These are phyloP conservation scores for Lasiodiplodia hormozganensis DNA, from an alignment of 2,329 filamentous ascomycete genomes.

Conservation along the genomic window DNA sequence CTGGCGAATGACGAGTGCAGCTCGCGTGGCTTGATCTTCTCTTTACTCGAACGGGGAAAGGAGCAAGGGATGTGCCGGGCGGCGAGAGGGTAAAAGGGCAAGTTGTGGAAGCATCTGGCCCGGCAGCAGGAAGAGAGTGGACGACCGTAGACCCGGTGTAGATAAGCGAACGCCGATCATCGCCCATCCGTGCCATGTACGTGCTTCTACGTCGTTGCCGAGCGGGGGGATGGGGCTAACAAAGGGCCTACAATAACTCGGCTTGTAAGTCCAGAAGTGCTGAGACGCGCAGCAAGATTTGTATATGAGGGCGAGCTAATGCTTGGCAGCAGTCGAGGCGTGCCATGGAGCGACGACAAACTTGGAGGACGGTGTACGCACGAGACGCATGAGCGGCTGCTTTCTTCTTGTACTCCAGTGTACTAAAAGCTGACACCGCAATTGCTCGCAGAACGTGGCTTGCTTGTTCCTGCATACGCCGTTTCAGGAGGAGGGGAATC, in stretches of 20 bases:
- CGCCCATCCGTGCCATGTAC: background rate
- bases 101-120: constrained; percentile 7
- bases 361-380: background rate
- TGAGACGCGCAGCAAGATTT: constrained; percentile 6
- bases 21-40: background rate
- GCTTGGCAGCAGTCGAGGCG: background rate
- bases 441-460: constrained; percentile 22
- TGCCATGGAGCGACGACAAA: background rate
- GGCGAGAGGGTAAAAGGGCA: background rate
- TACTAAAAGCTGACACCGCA: constrained; percentile 21
- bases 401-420: constrained; percentile 11
- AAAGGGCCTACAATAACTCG: background rate
- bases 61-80: background rate
- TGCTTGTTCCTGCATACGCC: constrained; percentile 24
- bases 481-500: constrained; percentile 25
- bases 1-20: constrained; percentile 12
- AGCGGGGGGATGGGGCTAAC: background rate
- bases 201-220: background rate
- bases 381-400: constrained; percentile 17
- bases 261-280: constrained; percentile 4
- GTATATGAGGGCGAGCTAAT: background rate
- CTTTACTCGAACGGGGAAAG: background rate
- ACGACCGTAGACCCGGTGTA: constrained; percentile 1
- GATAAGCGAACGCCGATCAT: constrained; percentile 21
- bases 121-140: background rate